A percentile compares a stretch with the other conserved stretches of the same genome.
Evolutionary conservation across 345 rosid genomes (phyloP).

Genomic region (Pistacia vera): DNA sequence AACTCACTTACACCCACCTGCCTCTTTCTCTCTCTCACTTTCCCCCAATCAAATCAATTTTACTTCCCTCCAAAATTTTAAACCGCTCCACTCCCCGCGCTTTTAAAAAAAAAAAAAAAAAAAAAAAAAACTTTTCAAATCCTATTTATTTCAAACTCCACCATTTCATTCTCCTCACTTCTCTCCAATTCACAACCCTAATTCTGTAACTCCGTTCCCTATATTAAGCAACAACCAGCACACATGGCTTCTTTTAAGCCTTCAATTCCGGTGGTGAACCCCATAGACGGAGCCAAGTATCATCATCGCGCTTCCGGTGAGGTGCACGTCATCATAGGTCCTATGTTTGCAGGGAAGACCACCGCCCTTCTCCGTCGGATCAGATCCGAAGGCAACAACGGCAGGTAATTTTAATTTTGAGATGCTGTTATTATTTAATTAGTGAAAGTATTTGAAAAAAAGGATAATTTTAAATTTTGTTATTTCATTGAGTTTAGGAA

Average conservation of each 20-base stretch:
- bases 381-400: constrained; percentile 55
- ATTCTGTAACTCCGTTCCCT: too few relatives aligned
- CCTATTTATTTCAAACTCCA: constrained; percentile 9
- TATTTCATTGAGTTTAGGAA: constrained; percentile 38
- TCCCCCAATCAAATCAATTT: constrained; percentile 19
- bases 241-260: constrained; percentile 50
- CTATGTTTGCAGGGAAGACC: constrained; percentile 96
- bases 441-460: background rate
- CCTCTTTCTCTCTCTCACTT: background rate
- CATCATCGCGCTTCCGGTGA: constrained; percentile 44
- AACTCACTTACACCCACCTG: too few relatives aligned
- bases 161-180: background rate
- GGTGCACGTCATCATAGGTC: constrained; percentile 81
- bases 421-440: background rate
- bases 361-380: constrained; percentile 93
- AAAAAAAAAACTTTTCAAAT: background rate
- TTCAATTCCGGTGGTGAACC: constrained; percentile 19
- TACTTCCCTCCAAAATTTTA: constrained; percentile 32
- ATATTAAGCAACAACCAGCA: background rate
- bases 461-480: background rate
- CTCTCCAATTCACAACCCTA: background rate
- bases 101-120: background rate
- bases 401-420: constrained; percentile 43
- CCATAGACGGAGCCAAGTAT: constrained; percentile 17
- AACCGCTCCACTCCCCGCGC: background rate